Evolutionary conservation across 2,329 filamentous ascomycete species (phyloP).

Genomic region (Aspergillus tamarii): DNA sequence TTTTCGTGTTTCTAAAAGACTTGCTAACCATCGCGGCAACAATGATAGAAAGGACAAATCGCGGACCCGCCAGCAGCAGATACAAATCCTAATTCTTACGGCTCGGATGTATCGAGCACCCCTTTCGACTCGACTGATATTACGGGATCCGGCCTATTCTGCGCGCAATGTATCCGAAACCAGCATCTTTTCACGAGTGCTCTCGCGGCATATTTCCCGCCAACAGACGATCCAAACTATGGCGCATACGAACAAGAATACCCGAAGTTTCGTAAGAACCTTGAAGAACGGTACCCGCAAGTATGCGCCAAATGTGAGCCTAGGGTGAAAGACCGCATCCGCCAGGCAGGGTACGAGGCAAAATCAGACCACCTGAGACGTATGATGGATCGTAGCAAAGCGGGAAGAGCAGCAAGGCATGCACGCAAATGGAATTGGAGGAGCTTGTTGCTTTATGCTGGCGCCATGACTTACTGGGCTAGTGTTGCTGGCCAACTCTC

Average conservation of each 20-base stretch:
- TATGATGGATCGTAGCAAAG: conserved; percentile 68
- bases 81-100: conserved; percentile 45
- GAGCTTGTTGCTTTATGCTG: conserved; percentile 45
- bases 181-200: conserved; percentile 78
- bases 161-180: conserved; percentile 82
- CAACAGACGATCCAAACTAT: conserved; percentile 68
- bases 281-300: conserved; percentile 86
- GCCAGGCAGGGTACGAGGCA: conserved; percentile 74
- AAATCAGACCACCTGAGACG: conserved; percentile 79
- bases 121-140: conserved; percentile 35
- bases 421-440: conserved; percentile 46
- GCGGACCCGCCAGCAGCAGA: conserved; percentile 77
- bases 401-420: conserved; percentile 35
- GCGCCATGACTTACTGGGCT: conserved; percentile 46
- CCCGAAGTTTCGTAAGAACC: conserved; percentile 68
- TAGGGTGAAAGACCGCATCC: conserved; percentile 70
- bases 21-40: conserved; percentile 22
- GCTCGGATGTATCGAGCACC: conserved; percentile 52
- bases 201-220: conserved; percentile 77
- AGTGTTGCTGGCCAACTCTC: conserved; percentile 48
- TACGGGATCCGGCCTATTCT: conserved; percentile 59
- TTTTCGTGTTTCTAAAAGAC: conserved; percentile 13
- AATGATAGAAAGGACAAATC: conserved; percentile 75
- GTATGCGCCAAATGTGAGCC: conserved; percentile 82
- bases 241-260: conserved; percentile 68